A percentile compares a stretch with the other conserved stretches of the same genome.
These are phyloP conservation scores for Taiwanofungus camphoratus DNA, from an alignment of 1,284 basidiomycete genomes.

Conservation along the genomic window DNA sequence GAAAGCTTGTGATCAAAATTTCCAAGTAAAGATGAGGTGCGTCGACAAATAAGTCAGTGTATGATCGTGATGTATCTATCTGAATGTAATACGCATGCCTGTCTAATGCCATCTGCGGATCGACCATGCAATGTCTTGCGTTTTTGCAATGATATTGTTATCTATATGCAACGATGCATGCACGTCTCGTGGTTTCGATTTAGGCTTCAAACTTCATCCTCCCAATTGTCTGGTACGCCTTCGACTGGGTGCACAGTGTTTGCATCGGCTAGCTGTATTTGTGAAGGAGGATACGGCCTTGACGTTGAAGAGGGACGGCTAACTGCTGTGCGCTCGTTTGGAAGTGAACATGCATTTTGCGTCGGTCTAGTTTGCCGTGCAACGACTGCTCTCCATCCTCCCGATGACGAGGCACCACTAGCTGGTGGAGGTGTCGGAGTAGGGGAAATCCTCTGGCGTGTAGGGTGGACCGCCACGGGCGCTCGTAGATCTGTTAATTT, in stretches of 20 bases:
- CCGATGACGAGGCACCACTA: conserved; percentile 10
- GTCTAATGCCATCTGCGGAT: background rate
- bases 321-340: too few species aligned
- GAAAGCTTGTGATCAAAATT: conserved; percentile 76
- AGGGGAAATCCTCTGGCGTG: conserved; percentile 17
- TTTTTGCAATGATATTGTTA: too few species aligned
- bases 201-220: conserved; percentile 36
- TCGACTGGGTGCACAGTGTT: conserved; percentile 9
- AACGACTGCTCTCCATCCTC: conserved; percentile 37
- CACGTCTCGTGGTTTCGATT: background rate
- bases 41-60: background rate
- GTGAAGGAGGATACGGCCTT: conserved; percentile 2
- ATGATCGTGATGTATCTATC: background rate
- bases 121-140: background rate
- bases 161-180: too few species aligned
- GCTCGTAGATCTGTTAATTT: conserved; percentile 52
- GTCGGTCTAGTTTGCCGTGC: conserved; percentile 20
- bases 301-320: too few species aligned
- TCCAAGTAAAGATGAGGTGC: conserved; percentile 14
- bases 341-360: conserved; percentile 18
- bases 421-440: conserved; percentile 15
- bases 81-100: background rate
- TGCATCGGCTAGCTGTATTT: background rate
- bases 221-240: conserved; percentile 47
- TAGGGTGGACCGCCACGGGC: conserved; percentile 15